Evolutionary conservation across 805 yeast species (phyloP), one percentile per base, ranked within the genome.

Genomic region (Saturnispora sekii): DNA sequence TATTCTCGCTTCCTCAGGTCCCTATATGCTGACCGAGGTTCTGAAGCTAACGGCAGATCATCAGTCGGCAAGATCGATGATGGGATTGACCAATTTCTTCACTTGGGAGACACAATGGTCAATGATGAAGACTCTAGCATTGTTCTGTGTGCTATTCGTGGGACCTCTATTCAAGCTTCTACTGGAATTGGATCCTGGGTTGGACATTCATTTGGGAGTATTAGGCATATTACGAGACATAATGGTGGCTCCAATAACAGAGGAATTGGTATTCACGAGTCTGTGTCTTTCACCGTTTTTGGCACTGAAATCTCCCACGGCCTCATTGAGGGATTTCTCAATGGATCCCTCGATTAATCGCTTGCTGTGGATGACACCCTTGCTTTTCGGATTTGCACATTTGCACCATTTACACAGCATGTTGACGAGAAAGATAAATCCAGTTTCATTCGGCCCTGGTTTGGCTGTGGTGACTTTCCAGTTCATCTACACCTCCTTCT

Each of bases 331-430:
- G 3, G n/a, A 4, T 1, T 45, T 50, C 18, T 21, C 35, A 26
- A 16, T 43, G 10, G 38, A 32, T 36, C 16, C 28, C 2, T 41
- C 42, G 2, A 16, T 40, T 5, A 16, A 57, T 74, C 29, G n/a
- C n/a, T 36, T 38, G 16, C 14, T 50, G 1, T 51, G 54, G 14
- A 56, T 62, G 28, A 71, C 84, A 1, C 93, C 95, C 1, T 53
- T 77, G 7, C 68, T 77, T 45, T 86, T 86, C 64, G 88, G 89
- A 1, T 53, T 81, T 21, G 93, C 94, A 0, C 96, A 86, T 61
- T 41, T 82, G 17, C 90, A 86, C 56, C 95, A 86, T 58, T 87
- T 76, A 2, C 67, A 67, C 50, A 79, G 75, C 44, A 51, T 72
- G 37, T 67, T 67, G 48, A 49, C 49, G 34, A 48, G 45, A 44